Evolutionary conservation across 768 basidiomycete genomes (phyloP).

Genomic region (Peribolospora baueri): DNA sequence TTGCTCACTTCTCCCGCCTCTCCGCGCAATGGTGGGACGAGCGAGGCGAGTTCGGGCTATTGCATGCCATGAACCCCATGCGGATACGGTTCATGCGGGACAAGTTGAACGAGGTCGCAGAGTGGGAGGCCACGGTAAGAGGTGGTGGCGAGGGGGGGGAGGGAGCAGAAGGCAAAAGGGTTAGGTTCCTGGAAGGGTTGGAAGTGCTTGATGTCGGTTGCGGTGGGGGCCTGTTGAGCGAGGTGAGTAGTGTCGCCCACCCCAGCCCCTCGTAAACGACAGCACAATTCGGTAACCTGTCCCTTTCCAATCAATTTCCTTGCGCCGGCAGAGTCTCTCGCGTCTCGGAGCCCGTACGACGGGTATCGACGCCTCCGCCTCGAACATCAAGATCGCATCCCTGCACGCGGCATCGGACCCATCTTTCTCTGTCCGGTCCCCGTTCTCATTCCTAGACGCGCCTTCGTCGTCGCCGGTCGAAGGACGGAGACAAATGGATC

Average conservation of each 20-base stretch:
- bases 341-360: slow-evolving; percentile 65
- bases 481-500: not conserved
- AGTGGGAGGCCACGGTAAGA: slow-evolving; percentile 21
- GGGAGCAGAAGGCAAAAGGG: slow-evolving; percentile 8
- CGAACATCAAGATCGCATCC: slow-evolving; percentile 64
- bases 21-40: slow-evolving; percentile 94
- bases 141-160: slow-evolving; percentile 15
- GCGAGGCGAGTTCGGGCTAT: slow-evolving; percentile 57
- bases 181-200: slow-evolving; percentile 33
- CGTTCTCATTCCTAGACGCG: not conserved
- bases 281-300: too few species aligned
- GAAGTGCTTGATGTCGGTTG: slow-evolving; percentile 78
- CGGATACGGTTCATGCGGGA: slow-evolving; percentile 54
- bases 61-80: slow-evolving; percentile 89
- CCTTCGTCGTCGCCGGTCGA: slow-evolving; percentile 7
- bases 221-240: slow-evolving; percentile 77
- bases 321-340: slow-evolving; percentile 40
- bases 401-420: slow-evolving; percentile 62
- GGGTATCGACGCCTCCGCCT: slow-evolving; percentile 73
- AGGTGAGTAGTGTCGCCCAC: slow-evolving; percentile 29
- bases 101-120: slow-evolving; percentile 40
- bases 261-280: too few species aligned
- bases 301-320: not conserved
- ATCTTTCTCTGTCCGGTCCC: slow-evolving; percentile 9
- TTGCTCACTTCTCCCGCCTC: slow-evolving; percentile 66